Percentiles rank a stretch among this genome's conserved stretches.
These are phyloP conservation scores for Talaromyces amestolkiae DNA, from an alignment of 2,329 filamentous ascomycete species.

Conservation along the genomic window DNA sequence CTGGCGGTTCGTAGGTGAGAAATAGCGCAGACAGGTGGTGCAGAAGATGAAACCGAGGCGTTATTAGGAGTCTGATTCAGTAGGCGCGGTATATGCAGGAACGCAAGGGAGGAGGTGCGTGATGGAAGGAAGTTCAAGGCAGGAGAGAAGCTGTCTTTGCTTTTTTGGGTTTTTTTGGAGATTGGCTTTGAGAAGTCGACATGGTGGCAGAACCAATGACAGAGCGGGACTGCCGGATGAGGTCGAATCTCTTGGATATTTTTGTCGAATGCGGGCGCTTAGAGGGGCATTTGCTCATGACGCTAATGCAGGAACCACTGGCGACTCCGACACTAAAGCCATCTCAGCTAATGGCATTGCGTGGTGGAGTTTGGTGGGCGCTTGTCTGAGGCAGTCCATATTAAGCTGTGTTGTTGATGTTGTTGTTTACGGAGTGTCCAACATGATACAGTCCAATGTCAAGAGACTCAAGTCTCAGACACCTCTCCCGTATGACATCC, in stretches of 20 bases:
- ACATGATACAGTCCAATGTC: neutral
- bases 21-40: slow-evolving; percentile 1
- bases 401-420: neutral
- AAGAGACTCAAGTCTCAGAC: neutral
- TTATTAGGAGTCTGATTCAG: slow-evolving; percentile 4
- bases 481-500: neutral
- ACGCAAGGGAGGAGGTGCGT: neutral
- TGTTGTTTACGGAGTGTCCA: slow-evolving; percentile 3
- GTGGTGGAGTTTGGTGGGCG: neutral
- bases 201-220: neutral
- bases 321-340: neutral
- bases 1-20: neutral
- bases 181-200: neutral
- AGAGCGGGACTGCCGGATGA: slow-evolving; percentile 2
- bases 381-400: slow-evolving; percentile 9
- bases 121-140: neutral
- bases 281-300: neutral
- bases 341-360: slow-evolving; percentile 3
- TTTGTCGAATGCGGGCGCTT: slow-evolving; percentile 16
- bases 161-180: slow-evolving; percentile 2
- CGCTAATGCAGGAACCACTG: slow-evolving; percentile 16
- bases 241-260: slow-evolving; percentile 6
- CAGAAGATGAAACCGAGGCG: slow-evolving; percentile 13
- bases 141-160: neutral
- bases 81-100: slow-evolving; percentile 11